These are phyloP conservation scores for Porodaedalea pini DNA, from an alignment of 1,284 basidiomycete genomes.

Conservation along the genomic window DNA sequence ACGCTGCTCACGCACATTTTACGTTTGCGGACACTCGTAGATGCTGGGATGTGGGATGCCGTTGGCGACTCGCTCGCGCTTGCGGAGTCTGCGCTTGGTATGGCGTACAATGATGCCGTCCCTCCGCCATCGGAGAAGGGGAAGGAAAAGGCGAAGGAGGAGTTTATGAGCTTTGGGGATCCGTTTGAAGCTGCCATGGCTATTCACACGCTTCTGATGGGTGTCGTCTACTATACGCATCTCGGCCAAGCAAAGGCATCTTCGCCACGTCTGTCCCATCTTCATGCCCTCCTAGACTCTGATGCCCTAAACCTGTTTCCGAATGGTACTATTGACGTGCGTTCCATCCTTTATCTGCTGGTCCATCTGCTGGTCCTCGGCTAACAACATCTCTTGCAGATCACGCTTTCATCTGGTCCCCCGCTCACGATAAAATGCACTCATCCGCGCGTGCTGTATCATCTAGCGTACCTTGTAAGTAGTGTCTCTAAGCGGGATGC, in stretches of 20 bases:
- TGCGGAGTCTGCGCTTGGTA: constrained; percentile 44
- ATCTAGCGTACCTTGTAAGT: constrained; percentile 63
- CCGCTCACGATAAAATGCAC: constrained; percentile 57
- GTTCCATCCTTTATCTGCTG: constrained; percentile 15
- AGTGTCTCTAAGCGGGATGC: constrained; percentile 65
- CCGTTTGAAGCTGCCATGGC: constrained; percentile 45
- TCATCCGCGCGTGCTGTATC: constrained; percentile 60
- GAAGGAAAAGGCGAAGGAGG: constrained; percentile 23
- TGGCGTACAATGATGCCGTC: constrained; percentile 33
- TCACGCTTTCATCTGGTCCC: constrained; percentile 33
- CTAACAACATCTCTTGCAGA: constrained; percentile 26
- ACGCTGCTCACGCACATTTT: constrained; percentile 46
- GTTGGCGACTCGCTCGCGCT: constrained; percentile 42
- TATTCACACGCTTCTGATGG: constrained; percentile 52
- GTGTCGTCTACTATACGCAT: constrained; percentile 57
- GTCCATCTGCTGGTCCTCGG: neutral
- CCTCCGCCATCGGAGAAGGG: constrained; percentile 14
- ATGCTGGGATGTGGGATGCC: constrained; percentile 48
- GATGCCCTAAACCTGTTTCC: constrained; percentile 47
- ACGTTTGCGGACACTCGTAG: constrained; percentile 49
- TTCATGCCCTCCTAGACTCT: constrained; percentile 62
- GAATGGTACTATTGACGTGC: constrained; percentile 49
- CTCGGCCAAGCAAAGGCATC: constrained; percentile 44
- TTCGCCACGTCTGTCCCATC: constrained; percentile 44
- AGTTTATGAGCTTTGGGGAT: constrained; percentile 34